phyloP scores from a whole-genome alignment of 23 red algal genomes.

The Gracilaria vermiculophylla region DNA sequence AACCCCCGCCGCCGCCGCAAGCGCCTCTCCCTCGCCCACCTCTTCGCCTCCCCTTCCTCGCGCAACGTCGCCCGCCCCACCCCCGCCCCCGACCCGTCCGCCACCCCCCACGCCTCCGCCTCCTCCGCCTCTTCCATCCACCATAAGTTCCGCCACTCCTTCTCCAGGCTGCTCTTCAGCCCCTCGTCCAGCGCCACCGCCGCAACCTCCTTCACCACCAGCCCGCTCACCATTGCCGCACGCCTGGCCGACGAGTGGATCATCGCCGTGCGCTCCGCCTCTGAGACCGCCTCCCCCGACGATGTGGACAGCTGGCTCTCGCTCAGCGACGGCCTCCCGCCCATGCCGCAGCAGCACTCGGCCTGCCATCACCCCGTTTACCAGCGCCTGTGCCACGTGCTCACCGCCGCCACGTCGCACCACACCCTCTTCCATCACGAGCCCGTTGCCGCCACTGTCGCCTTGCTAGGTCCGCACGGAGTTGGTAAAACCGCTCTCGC shows the following conservation, averaged over 20 bases:
- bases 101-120: neutral
- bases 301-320: constrained; percentile 50
- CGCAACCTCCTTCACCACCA: neutral
- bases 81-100: neutral
- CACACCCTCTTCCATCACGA: neutral
- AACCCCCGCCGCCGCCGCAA: neutral
- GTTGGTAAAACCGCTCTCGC: constrained; percentile 59
- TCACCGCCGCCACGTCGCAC: neutral
- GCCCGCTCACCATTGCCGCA: constrained; percentile 19
- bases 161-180: constrained; percentile 5
- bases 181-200: neutral
- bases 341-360: constrained; percentile 43
- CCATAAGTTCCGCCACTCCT: neutral
- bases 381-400: neutral
- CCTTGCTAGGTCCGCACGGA: constrained; percentile 31
- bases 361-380: constrained; percentile 14
- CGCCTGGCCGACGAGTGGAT: constrained; percentile 46
- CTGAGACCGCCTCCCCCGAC: constrained; percentile 26
- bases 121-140: neutral
- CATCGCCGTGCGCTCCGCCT: constrained; percentile 31
- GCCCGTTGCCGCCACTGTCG: constrained; percentile 5
- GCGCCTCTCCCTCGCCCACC: neutral
- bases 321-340: constrained; percentile 40
- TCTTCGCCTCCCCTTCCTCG: constrained; percentile 3
- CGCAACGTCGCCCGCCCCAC: neutral